These are phyloP conservation scores for Chrysoporthe austroafricana DNA, from an alignment of 2,329 filamentous ascomycete species.

Conservation along the genomic window DNA sequence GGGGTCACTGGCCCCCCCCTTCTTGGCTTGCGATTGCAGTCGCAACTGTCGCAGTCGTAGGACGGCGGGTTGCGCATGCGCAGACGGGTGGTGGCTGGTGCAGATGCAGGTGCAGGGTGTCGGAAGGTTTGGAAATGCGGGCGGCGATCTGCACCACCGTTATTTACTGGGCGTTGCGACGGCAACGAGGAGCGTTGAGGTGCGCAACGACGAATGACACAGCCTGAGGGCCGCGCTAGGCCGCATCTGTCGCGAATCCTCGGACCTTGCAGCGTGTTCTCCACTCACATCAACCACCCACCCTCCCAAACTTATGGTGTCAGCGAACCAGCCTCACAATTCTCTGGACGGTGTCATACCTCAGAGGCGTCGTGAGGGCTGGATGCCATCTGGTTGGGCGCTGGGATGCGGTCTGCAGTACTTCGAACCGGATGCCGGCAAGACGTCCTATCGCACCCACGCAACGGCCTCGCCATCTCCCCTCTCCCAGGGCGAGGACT, in stretches of 20 bases:
- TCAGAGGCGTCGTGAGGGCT: too few species aligned
- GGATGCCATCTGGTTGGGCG: not conserved
- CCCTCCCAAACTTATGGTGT: not conserved
- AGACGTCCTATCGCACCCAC: not conserved
- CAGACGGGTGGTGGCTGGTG: constrained; percentile 12
- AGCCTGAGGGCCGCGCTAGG: too few species aligned
- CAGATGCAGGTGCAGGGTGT: constrained; percentile 11
- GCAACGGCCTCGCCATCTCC: not conserved
- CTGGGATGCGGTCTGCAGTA: too few species aligned
- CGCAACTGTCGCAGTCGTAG: not conserved
- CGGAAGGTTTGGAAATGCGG: not conserved
- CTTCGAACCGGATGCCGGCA: too few species aligned
- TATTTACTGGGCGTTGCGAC: constrained; percentile 7
- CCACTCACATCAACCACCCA: constrained; percentile 4
- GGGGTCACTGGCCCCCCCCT: not conserved
- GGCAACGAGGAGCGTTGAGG: not conserved
- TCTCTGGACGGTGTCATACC: not conserved
- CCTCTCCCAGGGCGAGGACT: not conserved
- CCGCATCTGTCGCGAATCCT: too few species aligned
- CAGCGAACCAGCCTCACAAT: constrained; percentile 5
- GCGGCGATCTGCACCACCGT: constrained; percentile 4
- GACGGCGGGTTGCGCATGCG: constrained; percentile 13
- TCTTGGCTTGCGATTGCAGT: not conserved
- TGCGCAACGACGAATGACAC: not conserved
- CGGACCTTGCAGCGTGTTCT: not conserved